Evolutionary conservation across 495 filamentous ascomycete genomes (phyloP), one percentile per base, ranked within the genome.

Genomic region (Penicillium antarcticum): DNA sequence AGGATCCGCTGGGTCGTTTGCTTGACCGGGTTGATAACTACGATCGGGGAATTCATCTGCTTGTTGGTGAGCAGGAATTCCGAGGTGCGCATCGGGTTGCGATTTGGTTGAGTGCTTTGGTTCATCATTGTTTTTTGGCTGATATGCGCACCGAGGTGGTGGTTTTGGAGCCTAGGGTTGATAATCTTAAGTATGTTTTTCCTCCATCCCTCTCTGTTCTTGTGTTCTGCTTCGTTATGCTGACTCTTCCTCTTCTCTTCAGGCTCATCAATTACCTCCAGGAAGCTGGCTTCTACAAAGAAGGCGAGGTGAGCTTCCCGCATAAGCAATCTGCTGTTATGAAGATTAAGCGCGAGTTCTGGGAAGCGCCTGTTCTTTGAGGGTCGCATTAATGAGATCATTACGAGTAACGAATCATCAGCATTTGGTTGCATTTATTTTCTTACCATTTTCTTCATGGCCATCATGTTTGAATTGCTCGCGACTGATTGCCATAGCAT

Each of bases 61-160:
- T 98, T 21, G 81, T 98, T 16, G 94, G 94, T 5, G 95, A 98
- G 69, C 86, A 96, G 61, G 92, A 94, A 71, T 96, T 89, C 47
- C 76, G 92, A 33, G 94, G 95, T 0, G 55, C 74, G 9, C 80
- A 91, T 54, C 76, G 88, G 9, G 86, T 95, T 4, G 79, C 76
- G 43, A 68, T 82, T 24, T 98, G 94, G 94, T 68, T 96, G 53
- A 89, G 82, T 53, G 85, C 89, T 32, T 61, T 97, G 63, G 86
- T 92, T 46, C 95, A 97, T 64, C 88, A 86, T 72, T 84, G 84
- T 49, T 95, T 87, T 67, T 67, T 88, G 59, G 76, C 85, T 8
- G 94, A 98, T 72, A 75, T 82, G 52, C 76, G 94, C 56, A 97
- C 94, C 11, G 81, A 89, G 73, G 81, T 80, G 32, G 79, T 97